Percentiles rank a stretch among this genome's conserved stretches.
phyloP scores from a whole-genome alignment of 1,284 basidiomycete species.

The Rhodofomes roseus region DNA sequence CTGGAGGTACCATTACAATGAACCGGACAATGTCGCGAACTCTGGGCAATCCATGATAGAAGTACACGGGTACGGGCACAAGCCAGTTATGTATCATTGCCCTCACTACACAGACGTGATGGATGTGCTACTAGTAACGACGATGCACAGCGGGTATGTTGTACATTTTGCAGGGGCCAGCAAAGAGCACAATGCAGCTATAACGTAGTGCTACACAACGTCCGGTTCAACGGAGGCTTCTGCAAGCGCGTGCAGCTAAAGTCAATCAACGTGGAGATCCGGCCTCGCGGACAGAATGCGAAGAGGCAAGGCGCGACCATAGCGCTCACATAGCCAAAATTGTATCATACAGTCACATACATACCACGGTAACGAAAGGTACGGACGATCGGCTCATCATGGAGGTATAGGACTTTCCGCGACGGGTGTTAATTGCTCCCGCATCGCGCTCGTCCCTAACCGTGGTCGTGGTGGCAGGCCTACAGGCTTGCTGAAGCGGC shows the following conservation, averaged over 20 bases:
- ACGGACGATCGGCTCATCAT: neutral
- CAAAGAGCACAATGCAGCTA: neutral
- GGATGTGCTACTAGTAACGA: too few relatives aligned
- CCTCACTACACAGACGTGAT: too few relatives aligned
- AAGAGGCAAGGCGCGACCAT: neutral
- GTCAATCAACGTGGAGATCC: neutral
- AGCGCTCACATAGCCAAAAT: neutral
- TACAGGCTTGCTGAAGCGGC: slow-evolving; percentile 18
- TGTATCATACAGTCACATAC: neutral
- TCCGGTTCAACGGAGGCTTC: neutral
- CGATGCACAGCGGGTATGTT: neutral
- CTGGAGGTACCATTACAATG: too few relatives aligned
- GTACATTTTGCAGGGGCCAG: neutral
- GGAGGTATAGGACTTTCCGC: slow-evolving; percentile 20
- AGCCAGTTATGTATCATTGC: too few relatives aligned
- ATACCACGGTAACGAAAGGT: neutral
- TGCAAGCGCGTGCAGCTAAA: neutral
- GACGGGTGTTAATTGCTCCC: slow-evolving; percentile 28
- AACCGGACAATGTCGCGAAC: too few relatives aligned
- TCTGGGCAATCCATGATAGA: too few relatives aligned
- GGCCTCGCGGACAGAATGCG: slow-evolving; percentile 1
- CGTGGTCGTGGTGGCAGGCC: slow-evolving; percentile 28
- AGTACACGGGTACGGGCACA: too few relatives aligned
- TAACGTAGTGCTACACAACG: neutral
- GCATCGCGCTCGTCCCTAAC: slow-evolving; percentile 23